Evolutionary conservation across 805 yeast species (phyloP), one percentile per base, ranked within the genome.

Genomic region (Danielia oregonensis): DNA sequence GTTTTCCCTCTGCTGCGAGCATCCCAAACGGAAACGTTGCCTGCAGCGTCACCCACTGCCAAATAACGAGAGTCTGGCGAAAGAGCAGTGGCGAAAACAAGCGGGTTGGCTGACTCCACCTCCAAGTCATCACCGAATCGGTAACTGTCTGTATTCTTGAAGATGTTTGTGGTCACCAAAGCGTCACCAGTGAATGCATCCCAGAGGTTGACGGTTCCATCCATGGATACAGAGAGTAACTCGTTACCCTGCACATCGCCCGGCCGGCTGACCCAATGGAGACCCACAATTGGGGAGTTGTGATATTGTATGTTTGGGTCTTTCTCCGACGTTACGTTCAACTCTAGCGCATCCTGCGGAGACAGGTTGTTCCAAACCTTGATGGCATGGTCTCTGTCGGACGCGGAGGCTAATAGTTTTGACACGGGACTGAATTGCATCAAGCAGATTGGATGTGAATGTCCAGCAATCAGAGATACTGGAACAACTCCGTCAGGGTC

Each of bases 321-420:
- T 11, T 41, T 26, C 6, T 43, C 44, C 3, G 48, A 34, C 4
- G 28, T 32, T 6, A 38, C 43, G 29, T 55, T 59, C 23, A 63
- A 40, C 33, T 62, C 65, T 21, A 59, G 71, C 23, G 71, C 59
- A 18, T 77, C 71, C 39, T 74, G 75, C 16, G 74, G 60, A 21
- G 78, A 73, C 17, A 72, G 71, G 24, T 87, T 82, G 49, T 71
- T 75, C 95, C 96, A 89, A 14, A 87, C 65, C 46, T 86, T 74
- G 6, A 88, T 69, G 0, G 74, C 65, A 36, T 75, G 72, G 54
- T 89, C 96, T 16, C 33, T 47, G 52, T 86, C 95, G 1, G 94
- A 79, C 6, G 86, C 79, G 2, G 89, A 78, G 3, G 87, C 78
- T 26, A 89, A 62, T 19, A 82, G 55, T 44, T 76, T 76, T 11